These are phyloP conservation scores for Auriculariales sp. DNA, from an alignment of 768 basidiomycete genomes.

Conservation along the genomic window DNA sequence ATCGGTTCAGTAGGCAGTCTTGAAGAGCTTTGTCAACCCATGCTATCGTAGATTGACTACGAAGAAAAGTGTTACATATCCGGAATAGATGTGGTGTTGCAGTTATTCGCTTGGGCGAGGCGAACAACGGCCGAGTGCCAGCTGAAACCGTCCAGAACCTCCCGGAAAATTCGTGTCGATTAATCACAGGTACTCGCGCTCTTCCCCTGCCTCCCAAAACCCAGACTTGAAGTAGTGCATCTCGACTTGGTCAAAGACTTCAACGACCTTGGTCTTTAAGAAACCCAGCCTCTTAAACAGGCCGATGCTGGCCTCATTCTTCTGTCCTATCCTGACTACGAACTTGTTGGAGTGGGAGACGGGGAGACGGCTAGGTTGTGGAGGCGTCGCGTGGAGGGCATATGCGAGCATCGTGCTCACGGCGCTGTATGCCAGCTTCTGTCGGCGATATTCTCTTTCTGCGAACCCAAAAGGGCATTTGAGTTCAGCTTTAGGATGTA, in stretches of 20 bases:
- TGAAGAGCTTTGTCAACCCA: no score
- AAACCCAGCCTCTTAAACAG: constrained; percentile 75
- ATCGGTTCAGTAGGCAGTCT: no score
- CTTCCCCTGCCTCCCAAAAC: neutral
- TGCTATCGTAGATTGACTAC: no score
- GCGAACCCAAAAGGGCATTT: neutral
- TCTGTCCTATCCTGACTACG: constrained; percentile 54
- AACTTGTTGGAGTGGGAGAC: constrained; percentile 33
- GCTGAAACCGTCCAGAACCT: no score
- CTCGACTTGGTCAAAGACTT: constrained; percentile 76
- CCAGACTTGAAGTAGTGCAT: constrained; percentile 28
- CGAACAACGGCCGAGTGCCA: no score
- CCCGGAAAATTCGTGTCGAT: no score
- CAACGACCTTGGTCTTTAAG: constrained; percentile 42
- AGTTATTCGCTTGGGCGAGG: no score
- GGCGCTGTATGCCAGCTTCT: constrained; percentile 48
- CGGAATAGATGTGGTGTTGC: no score
- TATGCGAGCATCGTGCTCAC: constrained; percentile 56
- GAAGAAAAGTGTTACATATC: no score
- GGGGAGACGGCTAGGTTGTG: no score
- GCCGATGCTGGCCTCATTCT: constrained; percentile 51
- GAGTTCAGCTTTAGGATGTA: neutral
- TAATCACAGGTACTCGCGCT: no score
- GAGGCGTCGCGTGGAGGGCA: no score
- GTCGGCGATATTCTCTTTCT: constrained; percentile 56